These are phyloP conservation scores for Celoporthe dispersa DNA, from an alignment of 2,329 filamentous ascomycete genomes.

Conservation along the genomic window DNA sequence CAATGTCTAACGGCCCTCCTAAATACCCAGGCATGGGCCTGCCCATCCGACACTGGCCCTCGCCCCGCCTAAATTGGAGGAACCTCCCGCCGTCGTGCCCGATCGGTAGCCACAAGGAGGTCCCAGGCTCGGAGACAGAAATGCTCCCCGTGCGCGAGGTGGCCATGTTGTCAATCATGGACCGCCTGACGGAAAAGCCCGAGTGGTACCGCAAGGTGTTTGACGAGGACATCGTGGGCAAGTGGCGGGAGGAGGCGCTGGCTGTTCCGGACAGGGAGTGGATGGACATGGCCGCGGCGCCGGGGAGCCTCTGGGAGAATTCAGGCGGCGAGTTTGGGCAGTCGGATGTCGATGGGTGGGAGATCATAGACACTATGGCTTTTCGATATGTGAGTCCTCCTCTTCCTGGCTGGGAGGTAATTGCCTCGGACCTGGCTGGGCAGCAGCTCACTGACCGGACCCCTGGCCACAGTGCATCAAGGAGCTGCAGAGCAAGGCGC, in stretches of 20 bases:
- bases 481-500: conserved; percentile 30
- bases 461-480: conserved; percentile 17
- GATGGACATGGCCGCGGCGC: conserved; percentile 15
- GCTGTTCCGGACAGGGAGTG: conserved; percentile 32
- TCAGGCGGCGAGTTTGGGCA: too few species aligned
- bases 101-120: conserved; percentile 17
- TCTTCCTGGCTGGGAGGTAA: neutral
- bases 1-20: neutral
- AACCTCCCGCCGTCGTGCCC: neutral
- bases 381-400: conserved; percentile 21
- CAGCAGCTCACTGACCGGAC: neutral
- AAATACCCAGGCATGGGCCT: conserved; percentile 20
- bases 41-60: conserved; percentile 1
- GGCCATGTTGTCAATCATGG: conserved; percentile 26
- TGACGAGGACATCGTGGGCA: conserved; percentile 39
- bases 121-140: conserved; percentile 10
- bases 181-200: conserved; percentile 24
- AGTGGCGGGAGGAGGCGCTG: conserved; percentile 41
- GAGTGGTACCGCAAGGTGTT: conserved; percentile 43
- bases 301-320: conserved; percentile 9
- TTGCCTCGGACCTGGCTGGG: too few species aligned
- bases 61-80: neutral
- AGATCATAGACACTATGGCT: conserved; percentile 39
- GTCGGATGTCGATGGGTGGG: neutral
- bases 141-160: conserved; percentile 30